A percentile compares a stretch with the other conserved stretches of the same genome.
phyloP scores from a whole-genome alignment of 108 stramenopile species.

The Cyclotella baltica region DNA sequence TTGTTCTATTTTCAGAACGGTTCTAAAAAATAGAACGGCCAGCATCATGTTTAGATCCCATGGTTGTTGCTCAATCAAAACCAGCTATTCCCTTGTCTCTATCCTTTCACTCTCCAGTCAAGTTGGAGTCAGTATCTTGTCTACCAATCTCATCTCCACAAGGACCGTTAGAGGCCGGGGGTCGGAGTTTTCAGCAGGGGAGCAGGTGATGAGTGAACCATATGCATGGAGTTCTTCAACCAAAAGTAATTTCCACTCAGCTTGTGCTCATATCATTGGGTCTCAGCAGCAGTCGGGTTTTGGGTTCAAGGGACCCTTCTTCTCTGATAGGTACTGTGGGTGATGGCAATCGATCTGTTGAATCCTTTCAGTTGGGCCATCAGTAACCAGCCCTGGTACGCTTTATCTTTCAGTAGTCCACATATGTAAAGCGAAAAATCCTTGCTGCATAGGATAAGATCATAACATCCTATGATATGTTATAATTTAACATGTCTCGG shows the following conservation, averaged over 20 bases:
- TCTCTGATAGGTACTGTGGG: too few relatives aligned
- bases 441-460: too few relatives aligned
- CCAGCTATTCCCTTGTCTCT: not conserved
- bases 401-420: not conserved
- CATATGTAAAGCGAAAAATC: too few relatives aligned
- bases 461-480: too few relatives aligned
- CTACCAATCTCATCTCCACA: not conserved
- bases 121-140: not conserved
- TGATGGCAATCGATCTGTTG: too few relatives aligned
- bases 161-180: not conserved
- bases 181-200: not conserved
- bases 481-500: too few relatives aligned
- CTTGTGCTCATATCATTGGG: not conserved
- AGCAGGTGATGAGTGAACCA: not conserved
- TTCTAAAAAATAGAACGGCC: too few relatives aligned
- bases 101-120: not conserved
- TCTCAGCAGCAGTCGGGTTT: not conserved
- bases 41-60: not conserved
- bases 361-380: too few relatives aligned
- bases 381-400: not conserved
- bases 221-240: not conserved
- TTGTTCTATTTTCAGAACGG: too few relatives aligned
- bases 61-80: not conserved
- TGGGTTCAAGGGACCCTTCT: not conserved
- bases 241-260: not conserved